Evolutionary conservation across 176 grass and related monocot genomes (phyloP), one percentile per base, ranked within the genome.

Genomic region (Ensete glaucum): DNA sequence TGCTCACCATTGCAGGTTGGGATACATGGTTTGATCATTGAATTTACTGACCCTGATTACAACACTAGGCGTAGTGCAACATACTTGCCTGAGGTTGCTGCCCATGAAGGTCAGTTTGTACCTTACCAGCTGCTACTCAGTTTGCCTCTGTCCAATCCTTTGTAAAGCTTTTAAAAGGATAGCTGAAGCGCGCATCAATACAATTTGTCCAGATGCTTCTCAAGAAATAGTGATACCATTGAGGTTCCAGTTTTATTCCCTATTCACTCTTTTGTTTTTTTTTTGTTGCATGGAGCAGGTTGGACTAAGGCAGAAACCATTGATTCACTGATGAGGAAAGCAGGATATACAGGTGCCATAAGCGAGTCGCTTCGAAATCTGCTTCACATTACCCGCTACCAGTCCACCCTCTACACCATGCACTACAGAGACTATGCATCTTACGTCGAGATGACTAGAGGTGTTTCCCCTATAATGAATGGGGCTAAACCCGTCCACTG

Each of bases 11-110:
- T 79, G 75, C 81, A 99, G 96, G 81, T 95, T 77, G 96, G 91
- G 70, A 99, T 80, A 79, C 96, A 99, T 88, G 96, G 96, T 9
- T 88, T 99, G 72, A 92, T 95, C 76, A 99, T 99, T 84, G 96
- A 99, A 85, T 99, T 99, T 73, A 89, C 85, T 0, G 96, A 99
- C 82, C 87, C 88, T 83, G 78, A 86, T 75, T 91, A 88, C 69
- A 92, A 81, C 73, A 85, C 84, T 29, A 88, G 91, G 62, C 83
- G 81, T 11, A 99, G 85, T 77, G 96, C 86, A 57, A 99, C 96
- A 9, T 99, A 99, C 84, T 87, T 99, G 60, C 96, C 96, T 81
- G 96, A 99, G 80, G 88, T 99, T 80, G 88, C 96, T 72, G 87
- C 87, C 15, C 87, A 99, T 86, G 88, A 99, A 99, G 91, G 96